phyloP scores from a whole-genome alignment of 495 filamentous ascomycete genomes.

The Neurospora cerealis region DNA sequence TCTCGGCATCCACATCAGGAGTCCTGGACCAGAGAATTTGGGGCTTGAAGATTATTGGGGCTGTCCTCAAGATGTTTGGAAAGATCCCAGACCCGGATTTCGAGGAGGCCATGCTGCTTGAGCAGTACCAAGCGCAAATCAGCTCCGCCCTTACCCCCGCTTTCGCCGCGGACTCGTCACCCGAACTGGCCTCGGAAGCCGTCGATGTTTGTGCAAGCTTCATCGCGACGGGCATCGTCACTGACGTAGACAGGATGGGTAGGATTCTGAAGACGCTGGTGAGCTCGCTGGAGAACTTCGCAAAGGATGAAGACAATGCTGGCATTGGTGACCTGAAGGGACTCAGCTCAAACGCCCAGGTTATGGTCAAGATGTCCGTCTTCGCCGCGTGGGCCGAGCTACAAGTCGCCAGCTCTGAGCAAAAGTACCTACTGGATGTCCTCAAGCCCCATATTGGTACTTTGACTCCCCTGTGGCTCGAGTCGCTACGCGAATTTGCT shows the following conservation, averaged over 20 bases:
- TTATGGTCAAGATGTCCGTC: slow-evolving; percentile 96
- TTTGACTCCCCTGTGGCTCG: slow-evolving; percentile 86
- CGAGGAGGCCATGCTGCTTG: slow-evolving; percentile 83
- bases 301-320: slow-evolving; percentile 70
- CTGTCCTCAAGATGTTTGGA: slow-evolving; percentile 91
- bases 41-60: slow-evolving; percentile 87
- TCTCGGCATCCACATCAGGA: slow-evolving; percentile 90
- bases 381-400: slow-evolving; percentile 99
- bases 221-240: slow-evolving; percentile 94
- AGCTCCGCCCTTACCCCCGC: slow-evolving; percentile 93
- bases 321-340: slow-evolving; percentile 89
- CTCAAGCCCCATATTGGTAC: slow-evolving; percentile 83
- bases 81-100: slow-evolving; percentile 94
- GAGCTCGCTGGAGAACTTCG: slow-evolving; percentile 85
- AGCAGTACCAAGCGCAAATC: slow-evolving; percentile 98
- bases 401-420: slow-evolving; percentile 90
- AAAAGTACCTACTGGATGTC: slow-evolving; percentile 79
- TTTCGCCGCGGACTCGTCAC: slow-evolving; percentile 91
- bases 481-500: slow-evolving; percentile 88
- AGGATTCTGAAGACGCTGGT: slow-evolving; percentile 89
- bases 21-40: slow-evolving; percentile 82
- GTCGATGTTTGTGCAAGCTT: slow-evolving; percentile 97
- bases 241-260: slow-evolving; percentile 95
- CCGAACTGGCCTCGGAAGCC: slow-evolving; percentile 86
- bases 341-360: slow-evolving; percentile 89